phyloP scores from a whole-genome alignment of 495 filamentous ascomycete genomes.

The Neurospora sp. region DNA sequence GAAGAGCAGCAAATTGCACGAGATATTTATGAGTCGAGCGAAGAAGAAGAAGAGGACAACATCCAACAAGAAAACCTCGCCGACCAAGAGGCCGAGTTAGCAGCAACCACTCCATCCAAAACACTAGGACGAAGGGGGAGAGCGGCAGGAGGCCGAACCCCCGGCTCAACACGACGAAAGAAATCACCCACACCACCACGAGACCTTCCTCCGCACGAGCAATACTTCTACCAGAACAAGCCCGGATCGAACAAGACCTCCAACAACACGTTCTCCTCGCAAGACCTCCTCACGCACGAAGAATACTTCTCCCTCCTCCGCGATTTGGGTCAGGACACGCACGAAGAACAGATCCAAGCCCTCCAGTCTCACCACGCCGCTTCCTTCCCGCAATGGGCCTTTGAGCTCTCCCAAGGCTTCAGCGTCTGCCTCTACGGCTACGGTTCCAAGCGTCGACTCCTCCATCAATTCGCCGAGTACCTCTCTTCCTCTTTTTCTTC shows the following conservation, averaged over 20 bases:
- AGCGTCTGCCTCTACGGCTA: slow-evolving; percentile 89
- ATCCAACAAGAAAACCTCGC: slow-evolving; percentile 32
- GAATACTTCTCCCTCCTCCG: slow-evolving; percentile 72
- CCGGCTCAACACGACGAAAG: slow-evolving; percentile 35
- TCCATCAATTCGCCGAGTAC: slow-evolving; percentile 68
- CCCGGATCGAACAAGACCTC: slow-evolving; percentile 74
- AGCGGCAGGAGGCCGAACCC: slow-evolving; percentile 21
- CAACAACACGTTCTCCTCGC: slow-evolving; percentile 68
- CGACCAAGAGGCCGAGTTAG: slow-evolving; percentile 1
- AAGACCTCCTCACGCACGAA: slow-evolving; percentile 74
- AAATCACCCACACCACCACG: slow-evolving; percentile 70
- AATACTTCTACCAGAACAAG: slow-evolving; percentile 88
- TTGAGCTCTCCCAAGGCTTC: slow-evolving; percentile 83
- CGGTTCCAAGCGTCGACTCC: slow-evolving; percentile 72
- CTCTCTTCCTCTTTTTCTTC: slow-evolving; percentile 35
- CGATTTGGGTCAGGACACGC: slow-evolving; percentile 45
- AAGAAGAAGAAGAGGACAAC: slow-evolving; percentile 31
- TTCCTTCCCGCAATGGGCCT: slow-evolving; percentile 84
- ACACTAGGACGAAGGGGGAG: slow-evolving; percentile 10
- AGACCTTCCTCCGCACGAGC: slow-evolving; percentile 75
- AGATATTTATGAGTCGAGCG: slow-evolving; percentile 54
- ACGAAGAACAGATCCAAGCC: slow-evolving; percentile 57
- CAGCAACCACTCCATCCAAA: slow-evolving; percentile 18
- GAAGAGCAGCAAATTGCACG: slow-evolving; percentile 63
- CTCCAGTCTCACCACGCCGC: slow-evolving; percentile 66